A percentile compares a stretch with the other conserved stretches of the same genome.
phyloP scores from a whole-genome alignment of 23 red algal species.

The Gracilaria vermiculophylla region DNA sequence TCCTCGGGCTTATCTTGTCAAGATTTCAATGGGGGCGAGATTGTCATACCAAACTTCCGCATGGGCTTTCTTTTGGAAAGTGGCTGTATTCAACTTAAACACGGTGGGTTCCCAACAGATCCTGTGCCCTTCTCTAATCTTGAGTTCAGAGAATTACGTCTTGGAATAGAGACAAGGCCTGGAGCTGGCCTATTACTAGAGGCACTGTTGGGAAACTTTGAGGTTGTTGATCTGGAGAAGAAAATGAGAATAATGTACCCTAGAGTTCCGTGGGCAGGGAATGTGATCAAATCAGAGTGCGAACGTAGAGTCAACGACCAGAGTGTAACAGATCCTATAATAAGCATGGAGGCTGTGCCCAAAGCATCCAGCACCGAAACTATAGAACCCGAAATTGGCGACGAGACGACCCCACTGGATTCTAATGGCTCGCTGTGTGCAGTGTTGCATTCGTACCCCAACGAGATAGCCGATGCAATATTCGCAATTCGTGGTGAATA shows the following conservation, averaged over 20 bases:
- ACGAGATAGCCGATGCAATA: slow-evolving; percentile 56
- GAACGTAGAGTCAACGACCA: neutral
- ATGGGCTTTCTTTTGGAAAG: slow-evolving; percentile 58
- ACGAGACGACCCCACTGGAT: neutral
- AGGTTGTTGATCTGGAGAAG: slow-evolving; percentile 63
- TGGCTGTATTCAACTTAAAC: slow-evolving; percentile 56
- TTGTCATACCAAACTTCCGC: slow-evolving; percentile 55
- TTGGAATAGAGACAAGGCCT: slow-evolving; percentile 63
- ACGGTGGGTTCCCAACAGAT: slow-evolving; percentile 35
- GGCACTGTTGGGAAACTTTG: slow-evolving; percentile 65
- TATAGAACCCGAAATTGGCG: neutral
- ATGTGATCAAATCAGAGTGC: neutral
- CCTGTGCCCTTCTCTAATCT: slow-evolving; percentile 49
- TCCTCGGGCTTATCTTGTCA: neutral
- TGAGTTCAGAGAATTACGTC: slow-evolving; percentile 60
- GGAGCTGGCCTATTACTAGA: slow-evolving; percentile 58
- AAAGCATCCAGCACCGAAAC: neutral
- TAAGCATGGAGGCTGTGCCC: neutral
- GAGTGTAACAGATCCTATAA: neutral
- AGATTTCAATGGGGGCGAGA: neutral
- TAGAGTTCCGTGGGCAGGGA: slow-evolving; percentile 64
- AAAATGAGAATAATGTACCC: slow-evolving; percentile 69
- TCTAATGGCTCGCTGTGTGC: neutral
- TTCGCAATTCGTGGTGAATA: slow-evolving; percentile 62
- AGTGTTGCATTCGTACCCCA: slow-evolving; percentile 45